phyloP scores from a whole-genome alignment of 2,329 filamentous ascomycete species.

The Lasiodiplodia hormozganensis region DNA sequence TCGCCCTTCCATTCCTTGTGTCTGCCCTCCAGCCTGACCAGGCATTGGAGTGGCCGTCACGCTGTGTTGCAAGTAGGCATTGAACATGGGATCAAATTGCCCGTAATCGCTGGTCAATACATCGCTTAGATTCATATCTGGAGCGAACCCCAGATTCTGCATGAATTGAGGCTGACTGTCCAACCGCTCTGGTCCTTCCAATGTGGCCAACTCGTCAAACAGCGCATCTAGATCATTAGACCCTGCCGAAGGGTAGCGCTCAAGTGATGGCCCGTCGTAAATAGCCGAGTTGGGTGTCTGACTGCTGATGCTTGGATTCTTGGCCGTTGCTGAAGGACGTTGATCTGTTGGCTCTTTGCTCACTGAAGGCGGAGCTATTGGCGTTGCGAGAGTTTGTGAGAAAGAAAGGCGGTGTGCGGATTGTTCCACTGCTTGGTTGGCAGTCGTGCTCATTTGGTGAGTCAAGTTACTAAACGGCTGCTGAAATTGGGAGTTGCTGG shows the following conservation, averaged over 20 bases:
- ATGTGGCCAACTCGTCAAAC: slow-evolving; percentile 64
- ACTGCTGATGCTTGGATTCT: slow-evolving; percentile 19
- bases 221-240: slow-evolving; percentile 57
- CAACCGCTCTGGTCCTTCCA: slow-evolving; percentile 61
- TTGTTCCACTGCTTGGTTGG: slow-evolving; percentile 2
- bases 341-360: slow-evolving; percentile 11
- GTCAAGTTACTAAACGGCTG: not conserved
- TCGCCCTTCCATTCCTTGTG: slow-evolving; percentile 12
- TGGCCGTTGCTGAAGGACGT: not conserved
- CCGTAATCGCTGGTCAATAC: slow-evolving; percentile 54
- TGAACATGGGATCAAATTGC: slow-evolving; percentile 24
- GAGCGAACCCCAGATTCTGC: slow-evolving; percentile 70
- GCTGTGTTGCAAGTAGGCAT: slow-evolving; percentile 18
- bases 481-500: not conserved
- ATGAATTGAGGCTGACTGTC: slow-evolving; percentile 69
- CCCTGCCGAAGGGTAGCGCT: slow-evolving; percentile 45
- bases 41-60: slow-evolving; percentile 2
- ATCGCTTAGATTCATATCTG: slow-evolving; percentile 65
- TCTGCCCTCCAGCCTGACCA: not conserved
- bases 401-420: not conserved
- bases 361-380: slow-evolving; percentile 7
- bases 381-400: slow-evolving; percentile 6
- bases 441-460: not conserved
- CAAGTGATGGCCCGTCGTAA: slow-evolving; percentile 35
- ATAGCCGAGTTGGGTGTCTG: slow-evolving; percentile 31